phyloP scores from a whole-genome alignment of 805 yeast species.

The Limtongozyma cylindracea region DNA sequence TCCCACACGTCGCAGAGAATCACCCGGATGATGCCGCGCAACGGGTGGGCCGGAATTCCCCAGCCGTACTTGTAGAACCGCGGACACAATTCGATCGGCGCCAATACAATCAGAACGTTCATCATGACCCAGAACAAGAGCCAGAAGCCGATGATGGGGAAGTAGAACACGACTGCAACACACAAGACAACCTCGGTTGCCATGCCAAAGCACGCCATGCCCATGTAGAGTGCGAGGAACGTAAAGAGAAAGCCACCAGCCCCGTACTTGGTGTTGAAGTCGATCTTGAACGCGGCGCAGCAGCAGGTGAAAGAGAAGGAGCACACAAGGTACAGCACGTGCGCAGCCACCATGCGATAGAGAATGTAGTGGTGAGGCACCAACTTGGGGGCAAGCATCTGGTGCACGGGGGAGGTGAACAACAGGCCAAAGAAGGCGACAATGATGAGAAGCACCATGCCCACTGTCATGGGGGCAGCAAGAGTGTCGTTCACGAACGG shows the following conservation, averaged over 20 bases:
- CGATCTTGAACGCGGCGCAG: slow-evolving; percentile 40
- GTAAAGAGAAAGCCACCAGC: slow-evolving; percentile 45
- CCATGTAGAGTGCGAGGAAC: slow-evolving; percentile 44
- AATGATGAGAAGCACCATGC: slow-evolving; percentile 46
- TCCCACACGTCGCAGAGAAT: slow-evolving; percentile 28
- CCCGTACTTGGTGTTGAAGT: slow-evolving; percentile 32
- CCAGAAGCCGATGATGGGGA: slow-evolving; percentile 53
- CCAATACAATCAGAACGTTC: slow-evolving; percentile 45
- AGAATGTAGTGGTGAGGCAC: slow-evolving; percentile 17
- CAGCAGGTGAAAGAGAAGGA: slow-evolving; percentile 33
- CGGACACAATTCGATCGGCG: slow-evolving; percentile 33
- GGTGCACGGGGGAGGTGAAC: slow-evolving; percentile 30
- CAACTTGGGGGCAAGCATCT: slow-evolving; percentile 15
- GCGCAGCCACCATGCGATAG: slow-evolving; percentile 22
- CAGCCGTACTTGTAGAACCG: slow-evolving; percentile 38
- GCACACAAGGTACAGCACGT: too few species aligned
- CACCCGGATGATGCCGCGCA: slow-evolving; percentile 34
- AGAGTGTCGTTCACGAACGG: slow-evolving; percentile 24
- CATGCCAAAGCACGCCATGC: slow-evolving; percentile 59
- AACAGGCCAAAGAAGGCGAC: slow-evolving; percentile 48
- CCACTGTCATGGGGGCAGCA: slow-evolving; percentile 49
- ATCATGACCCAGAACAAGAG: slow-evolving; percentile 40
- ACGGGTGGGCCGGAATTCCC: slow-evolving; percentile 43
- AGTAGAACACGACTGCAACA: slow-evolving; percentile 21
- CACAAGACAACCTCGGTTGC: slow-evolving; percentile 42